Evolutionary conservation across 106 monocot species (phyloP).

Genomic region (Allium fistulosum): DNA sequence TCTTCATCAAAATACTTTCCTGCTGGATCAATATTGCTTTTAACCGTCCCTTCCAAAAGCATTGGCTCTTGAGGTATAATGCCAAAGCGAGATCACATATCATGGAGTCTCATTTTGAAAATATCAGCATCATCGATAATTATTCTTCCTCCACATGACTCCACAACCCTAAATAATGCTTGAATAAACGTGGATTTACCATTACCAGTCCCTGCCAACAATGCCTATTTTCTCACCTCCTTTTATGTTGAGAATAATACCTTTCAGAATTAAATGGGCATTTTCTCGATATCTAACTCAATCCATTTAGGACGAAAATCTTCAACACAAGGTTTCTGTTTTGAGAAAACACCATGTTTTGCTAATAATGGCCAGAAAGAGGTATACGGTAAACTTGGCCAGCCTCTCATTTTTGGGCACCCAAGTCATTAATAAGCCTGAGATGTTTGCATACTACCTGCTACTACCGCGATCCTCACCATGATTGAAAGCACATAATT

Average conservation of each 20-base stretch:
- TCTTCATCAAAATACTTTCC: no score
- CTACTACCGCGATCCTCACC: no score
- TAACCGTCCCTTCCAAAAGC: no score
- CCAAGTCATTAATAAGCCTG: constrained; percentile 92
- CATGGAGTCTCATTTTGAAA: no score
- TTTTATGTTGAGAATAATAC: constrained; percentile 38
- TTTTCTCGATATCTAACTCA: constrained; percentile 21
- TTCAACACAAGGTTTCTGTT: constrained; percentile 66
- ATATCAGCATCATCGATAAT: no score
- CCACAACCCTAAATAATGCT: no score
- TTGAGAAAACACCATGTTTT: constrained; percentile 73
- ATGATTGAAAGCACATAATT: no score
- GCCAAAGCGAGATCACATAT: no score
- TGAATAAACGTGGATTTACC: no score
- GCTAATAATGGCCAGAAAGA: constrained; percentile 72
- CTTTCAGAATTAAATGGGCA: background rate
- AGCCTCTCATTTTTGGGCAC: constrained; percentile 91
- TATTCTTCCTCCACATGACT: no score
- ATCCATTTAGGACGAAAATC: constrained; percentile 87
- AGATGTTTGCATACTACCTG: constrained; percentile 74
- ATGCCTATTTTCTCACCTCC: constrained; percentile 81
- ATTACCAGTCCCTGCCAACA: constrained; percentile 18
- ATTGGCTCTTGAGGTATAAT: no score
- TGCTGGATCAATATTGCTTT: no score
- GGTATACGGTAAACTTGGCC: constrained; percentile 95